Evolutionary conservation across 352 stramenopile species (phyloP), one percentile per base, ranked within the genome.

Genomic region (Pythium aquatile): DNA sequence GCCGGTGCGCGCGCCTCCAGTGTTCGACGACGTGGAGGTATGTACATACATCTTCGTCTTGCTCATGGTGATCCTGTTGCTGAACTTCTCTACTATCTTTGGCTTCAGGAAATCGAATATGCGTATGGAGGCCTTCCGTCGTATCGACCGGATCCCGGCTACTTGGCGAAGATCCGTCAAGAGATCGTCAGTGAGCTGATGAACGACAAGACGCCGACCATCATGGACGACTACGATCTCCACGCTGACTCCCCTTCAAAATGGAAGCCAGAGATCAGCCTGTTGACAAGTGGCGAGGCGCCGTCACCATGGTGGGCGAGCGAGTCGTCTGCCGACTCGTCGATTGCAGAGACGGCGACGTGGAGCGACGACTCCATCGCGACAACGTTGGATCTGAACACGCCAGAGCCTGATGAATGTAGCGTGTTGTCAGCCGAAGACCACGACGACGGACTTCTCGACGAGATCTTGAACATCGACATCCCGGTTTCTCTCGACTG

Each of bases 71-170:
- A 54, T 35, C 0, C n/a, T 10, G 13, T 29, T 37, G 37, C 20
- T 35, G 30, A 47, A 7, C 6, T 20, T 49, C 20, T 26, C 3
- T 17, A 8, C 16, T 16, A 1, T 57, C 2, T 5, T 20, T 28
- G 9, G 3, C 13, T 61, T 16, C 33, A 91, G 83, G 80, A 94
- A 20, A 83, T 93, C 48, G 85, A 94, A 33, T 62, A 72, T 37
- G 82, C 86, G 17, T 92, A 91, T 53, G 86, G 86, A 32, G 86
- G 86, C 20, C 28, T 94, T 9, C 49, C 78, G 6, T 79, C 72
- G 1, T 61, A 68, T 0, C 63, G 64, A 26, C 49, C 68, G 2
- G 71, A 87, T 20, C 69, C 66, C 1, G 65, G 55, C 0, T 83
- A 81, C 52, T 44, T 88, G n/a, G 67, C 75, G 16, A 61, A 61